These are phyloP conservation scores for Thielaviopsis cerberus DNA, from an alignment of 2,329 filamentous ascomycete species.

Conservation along the genomic window DNA sequence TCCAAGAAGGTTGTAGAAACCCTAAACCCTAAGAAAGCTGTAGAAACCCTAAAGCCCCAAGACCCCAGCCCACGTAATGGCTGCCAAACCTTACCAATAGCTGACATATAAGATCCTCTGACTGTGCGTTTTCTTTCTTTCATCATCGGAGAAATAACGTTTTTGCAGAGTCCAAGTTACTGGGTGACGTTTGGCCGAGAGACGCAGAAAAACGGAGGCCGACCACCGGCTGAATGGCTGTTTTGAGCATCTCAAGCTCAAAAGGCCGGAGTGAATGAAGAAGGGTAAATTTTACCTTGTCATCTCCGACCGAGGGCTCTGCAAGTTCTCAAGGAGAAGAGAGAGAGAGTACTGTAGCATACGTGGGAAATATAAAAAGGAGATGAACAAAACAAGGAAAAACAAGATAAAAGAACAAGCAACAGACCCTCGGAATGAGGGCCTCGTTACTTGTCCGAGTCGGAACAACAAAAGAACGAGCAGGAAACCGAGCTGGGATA, in stretches of 20 bases:
- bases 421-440: not conserved
- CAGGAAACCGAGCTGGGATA: not conserved
- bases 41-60: no score
- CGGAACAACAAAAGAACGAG: not conserved
- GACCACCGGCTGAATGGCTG: not conserved
- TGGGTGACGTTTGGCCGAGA: not conserved
- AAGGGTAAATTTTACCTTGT: no score
- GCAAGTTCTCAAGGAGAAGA: no score
- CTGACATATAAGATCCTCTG: not conserved
- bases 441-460: not conserved
- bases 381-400: not conserved
- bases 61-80: not conserved
- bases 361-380: not conserved
- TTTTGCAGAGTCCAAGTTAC: no score
- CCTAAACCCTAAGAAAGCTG: no score
- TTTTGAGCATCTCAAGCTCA: not conserved
- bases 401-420: not conserved
- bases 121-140: not conserved
- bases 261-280: no score
- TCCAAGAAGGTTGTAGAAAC: no score
- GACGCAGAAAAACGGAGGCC: not conserved
- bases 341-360: no score
- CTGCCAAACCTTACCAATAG: not conserved
- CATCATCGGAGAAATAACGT: not conserved
- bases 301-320: no score